These are phyloP conservation scores for Fistulifera pelliculosa DNA, from an alignment of 108 stramenopile species.

Conservation along the genomic window DNA sequence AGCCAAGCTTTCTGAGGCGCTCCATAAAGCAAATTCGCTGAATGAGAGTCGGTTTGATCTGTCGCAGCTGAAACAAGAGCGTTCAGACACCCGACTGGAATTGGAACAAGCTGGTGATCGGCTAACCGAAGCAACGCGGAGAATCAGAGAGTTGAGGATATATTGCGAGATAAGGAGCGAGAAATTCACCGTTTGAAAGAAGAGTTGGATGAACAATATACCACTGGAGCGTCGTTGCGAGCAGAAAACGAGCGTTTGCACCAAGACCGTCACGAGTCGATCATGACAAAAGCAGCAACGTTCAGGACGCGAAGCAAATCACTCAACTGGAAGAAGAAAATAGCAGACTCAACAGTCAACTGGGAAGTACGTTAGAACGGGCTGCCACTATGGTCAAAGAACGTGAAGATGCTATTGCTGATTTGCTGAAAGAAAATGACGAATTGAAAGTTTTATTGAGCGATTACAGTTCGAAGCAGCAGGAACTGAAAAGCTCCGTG, in stretches of 20 bases:
- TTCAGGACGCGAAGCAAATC: background rate
- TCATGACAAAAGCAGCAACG: background rate
- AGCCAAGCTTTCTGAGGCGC: background rate
- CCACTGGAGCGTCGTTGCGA: background rate
- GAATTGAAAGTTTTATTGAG: conserved; percentile 6
- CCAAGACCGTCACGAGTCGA: background rate
- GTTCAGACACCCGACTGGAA: background rate
- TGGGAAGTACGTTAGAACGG: conserved; percentile 1
- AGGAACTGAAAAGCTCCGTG: background rate
- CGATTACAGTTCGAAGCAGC: background rate
- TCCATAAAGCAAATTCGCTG: too few relatives aligned
- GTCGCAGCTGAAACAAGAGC: background rate
- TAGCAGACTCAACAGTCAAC: conserved; percentile 4
- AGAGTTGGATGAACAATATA: conserved; percentile 3
- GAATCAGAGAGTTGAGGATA: background rate
- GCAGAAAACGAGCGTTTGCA: background rate
- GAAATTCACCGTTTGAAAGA: conserved; percentile 1
- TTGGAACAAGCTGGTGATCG: background rate
- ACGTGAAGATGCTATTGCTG: conserved; percentile 16
- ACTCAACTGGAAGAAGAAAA: background rate
- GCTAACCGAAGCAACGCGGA: background rate
- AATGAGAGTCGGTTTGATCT: background rate
- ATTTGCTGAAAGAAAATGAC: conserved; percentile 15
- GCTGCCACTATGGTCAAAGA: conserved; percentile 14
- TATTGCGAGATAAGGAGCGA: conserved; percentile 1